A percentile compares a stretch with the other conserved stretches of the same genome.
Conservation (phyloP, 441 rosid genomes). For the Syzygium malaccense region DNA sequence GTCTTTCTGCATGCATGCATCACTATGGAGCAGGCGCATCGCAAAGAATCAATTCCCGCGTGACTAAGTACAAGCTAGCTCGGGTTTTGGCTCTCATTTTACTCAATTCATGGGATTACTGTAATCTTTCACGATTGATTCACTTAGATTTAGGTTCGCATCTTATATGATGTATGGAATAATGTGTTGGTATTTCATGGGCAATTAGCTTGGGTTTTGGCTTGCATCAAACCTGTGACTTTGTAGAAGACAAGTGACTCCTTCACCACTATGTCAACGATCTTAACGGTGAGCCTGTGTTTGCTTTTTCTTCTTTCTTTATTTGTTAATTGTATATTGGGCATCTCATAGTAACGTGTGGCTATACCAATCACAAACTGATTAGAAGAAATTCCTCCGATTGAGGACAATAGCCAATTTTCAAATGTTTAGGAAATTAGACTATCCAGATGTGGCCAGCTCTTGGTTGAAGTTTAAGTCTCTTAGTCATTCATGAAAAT, state of each 20-base stretch:
- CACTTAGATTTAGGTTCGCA: no score
- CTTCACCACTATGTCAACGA: not conserved
- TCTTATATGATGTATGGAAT: no score
- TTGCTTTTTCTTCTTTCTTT: fast-evolving
- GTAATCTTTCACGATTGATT: no score
- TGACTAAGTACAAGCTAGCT: not conserved
- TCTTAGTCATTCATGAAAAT: not conserved
- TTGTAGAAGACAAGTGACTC: not conserved
- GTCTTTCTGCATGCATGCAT: not conserved
- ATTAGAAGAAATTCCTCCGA: not conserved
- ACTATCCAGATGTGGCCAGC: not conserved
- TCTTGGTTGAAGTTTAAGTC: not conserved
- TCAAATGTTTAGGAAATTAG: no score
- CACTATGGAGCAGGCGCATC: not conserved
- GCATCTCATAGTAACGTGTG: not conserved
- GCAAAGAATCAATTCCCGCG: not conserved
- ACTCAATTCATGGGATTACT: no score
- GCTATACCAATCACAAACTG: not conserved
- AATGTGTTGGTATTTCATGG: not conserved
- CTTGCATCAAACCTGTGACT: not conserved
- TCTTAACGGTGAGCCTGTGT: not conserved
- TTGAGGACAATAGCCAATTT: not conserved
- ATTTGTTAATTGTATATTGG: not conserved
- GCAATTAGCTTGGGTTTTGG: not conserved
- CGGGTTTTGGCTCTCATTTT: not conserved